A percentile compares a stretch with the other conserved stretches of the same genome.
Evolutionary conservation across 2,329 filamentous ascomycete genomes (phyloP).

Genomic region (Pseudogymnoascus pannorum): DNA sequence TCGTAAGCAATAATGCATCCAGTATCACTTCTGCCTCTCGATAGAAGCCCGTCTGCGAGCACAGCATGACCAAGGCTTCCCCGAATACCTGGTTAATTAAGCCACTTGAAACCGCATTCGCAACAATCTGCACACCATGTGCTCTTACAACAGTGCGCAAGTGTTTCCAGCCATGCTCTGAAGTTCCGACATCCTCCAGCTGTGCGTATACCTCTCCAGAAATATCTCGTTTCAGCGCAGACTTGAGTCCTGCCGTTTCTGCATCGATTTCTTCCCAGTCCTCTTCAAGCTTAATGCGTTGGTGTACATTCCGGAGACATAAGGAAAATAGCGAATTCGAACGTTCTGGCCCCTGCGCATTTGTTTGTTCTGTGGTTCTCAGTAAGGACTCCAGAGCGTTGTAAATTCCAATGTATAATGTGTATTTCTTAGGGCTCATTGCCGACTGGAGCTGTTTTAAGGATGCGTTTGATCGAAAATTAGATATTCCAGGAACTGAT

Average conservation of each 20-base stretch:
- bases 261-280: conserved; percentile 34
- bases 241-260: conserved; percentile 31
- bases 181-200: conserved; percentile 38
- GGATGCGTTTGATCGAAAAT: not conserved
- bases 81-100: conserved; percentile 37
- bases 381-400: conserved; percentile 39
- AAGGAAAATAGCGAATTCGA: conserved; percentile 38
- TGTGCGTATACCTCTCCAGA: conserved; percentile 42
- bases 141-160: conserved; percentile 39
- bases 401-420: conserved; percentile 39
- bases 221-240: conserved; percentile 31
- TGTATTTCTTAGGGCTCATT: conserved; percentile 18
- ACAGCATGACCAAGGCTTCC: conserved; percentile 36
- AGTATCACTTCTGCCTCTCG: conserved; percentile 38
- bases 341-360: not conserved
- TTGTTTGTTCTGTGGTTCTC: conserved; percentile 23
- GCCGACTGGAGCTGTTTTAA: not conserved
- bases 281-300: conserved; percentile 41
- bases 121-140: conserved; percentile 39
- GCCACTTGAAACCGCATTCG: conserved; percentile 35
- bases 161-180: conserved; percentile 38
- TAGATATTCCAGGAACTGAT: not conserved
- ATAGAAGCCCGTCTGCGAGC: conserved; percentile 29
- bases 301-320: conserved; percentile 42
- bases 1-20: conserved; percentile 28